phyloP scores from a whole-genome alignment of 805 yeast species.

The Yarrowia deformans region DNA sequence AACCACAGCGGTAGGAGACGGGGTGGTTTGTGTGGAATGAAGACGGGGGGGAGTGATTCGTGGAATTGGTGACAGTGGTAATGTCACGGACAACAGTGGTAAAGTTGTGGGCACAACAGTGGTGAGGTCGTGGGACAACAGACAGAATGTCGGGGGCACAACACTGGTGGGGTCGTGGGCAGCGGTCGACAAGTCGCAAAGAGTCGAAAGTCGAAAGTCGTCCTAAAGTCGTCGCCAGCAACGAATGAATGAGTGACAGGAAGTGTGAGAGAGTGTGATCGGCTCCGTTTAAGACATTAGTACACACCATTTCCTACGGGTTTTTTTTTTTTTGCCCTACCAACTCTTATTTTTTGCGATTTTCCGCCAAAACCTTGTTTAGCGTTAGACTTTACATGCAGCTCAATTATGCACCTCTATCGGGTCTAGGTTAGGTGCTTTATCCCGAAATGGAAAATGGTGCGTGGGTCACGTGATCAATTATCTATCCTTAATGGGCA shows the following conservation, averaged over 20 bases:
- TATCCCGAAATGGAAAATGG: constrained; percentile 16
- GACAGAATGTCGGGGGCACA: too few species aligned
- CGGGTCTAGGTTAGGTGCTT: neutral
- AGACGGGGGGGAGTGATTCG: too few species aligned
- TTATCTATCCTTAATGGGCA: neutral
- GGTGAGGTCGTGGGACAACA: too few species aligned
- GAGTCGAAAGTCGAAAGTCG: too few species aligned
- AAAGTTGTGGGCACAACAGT: too few species aligned
- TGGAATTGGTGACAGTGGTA: too few species aligned
- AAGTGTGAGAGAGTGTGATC: constrained; percentile 12
- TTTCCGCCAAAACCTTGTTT: neutral
- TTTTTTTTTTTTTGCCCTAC: neutral
- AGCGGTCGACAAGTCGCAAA: too few species aligned
- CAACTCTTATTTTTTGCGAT: constrained; percentile 7
- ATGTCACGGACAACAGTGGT: too few species aligned
- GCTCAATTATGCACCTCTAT: constrained; percentile 13
- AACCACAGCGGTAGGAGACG: neutral
- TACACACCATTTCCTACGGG: constrained; percentile 23
- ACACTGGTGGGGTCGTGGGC: too few species aligned
- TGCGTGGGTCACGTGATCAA: constrained; percentile 6
- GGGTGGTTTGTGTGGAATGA: neutral
- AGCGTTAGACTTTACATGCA: neutral
- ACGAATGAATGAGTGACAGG: constrained; percentile 23
- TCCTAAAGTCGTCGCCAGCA: constrained; percentile 17
- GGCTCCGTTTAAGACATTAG: constrained; percentile 31